These are phyloP conservation scores for Teunomyces tritomae DNA, from an alignment of 805 yeast species.

Conservation along the genomic window DNA sequence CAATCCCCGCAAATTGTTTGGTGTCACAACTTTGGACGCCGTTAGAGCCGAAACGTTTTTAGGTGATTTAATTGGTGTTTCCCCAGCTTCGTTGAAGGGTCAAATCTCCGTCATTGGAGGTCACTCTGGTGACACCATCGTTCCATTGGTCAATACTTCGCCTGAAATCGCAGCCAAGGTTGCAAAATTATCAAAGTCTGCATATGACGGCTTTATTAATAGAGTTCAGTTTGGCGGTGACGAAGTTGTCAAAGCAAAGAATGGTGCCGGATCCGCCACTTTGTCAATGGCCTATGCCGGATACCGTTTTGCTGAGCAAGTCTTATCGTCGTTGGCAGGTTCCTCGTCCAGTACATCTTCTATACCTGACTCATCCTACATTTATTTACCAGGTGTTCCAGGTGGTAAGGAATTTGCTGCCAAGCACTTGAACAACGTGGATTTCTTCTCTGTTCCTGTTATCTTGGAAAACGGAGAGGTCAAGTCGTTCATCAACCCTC, in stretches of 20 bases:
- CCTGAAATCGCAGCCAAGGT: slow-evolving; percentile 17
- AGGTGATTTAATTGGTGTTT: slow-evolving; percentile 32
- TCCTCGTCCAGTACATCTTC: slow-evolving; percentile 42
- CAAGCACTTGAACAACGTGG: slow-evolving; percentile 35
- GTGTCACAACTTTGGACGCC: slow-evolving; percentile 45
- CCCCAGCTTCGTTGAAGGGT: slow-evolving; percentile 35
- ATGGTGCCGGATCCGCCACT: slow-evolving; percentile 94
- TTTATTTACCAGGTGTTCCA: slow-evolving; percentile 53
- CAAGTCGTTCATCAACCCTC: slow-evolving; percentile 35
- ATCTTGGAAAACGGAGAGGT: slow-evolving; percentile 37
- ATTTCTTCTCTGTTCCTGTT: slow-evolving; percentile 50
- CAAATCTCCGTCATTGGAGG: slow-evolving; percentile 45
- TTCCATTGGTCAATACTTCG: slow-evolving; percentile 32
- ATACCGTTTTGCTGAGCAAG: slow-evolving; percentile 67
- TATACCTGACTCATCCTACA: slow-evolving; percentile 47
- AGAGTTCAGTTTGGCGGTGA: slow-evolving; percentile 75
- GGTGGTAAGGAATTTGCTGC: slow-evolving; percentile 45
- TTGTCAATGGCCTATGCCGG: slow-evolving; percentile 94
- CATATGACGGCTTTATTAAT: slow-evolving; percentile 29
- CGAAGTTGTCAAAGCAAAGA: slow-evolving; percentile 93
- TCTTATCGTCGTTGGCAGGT: slow-evolving; percentile 59
- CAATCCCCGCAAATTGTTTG: slow-evolving; percentile 44
- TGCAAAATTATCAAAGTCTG: slow-evolving; percentile 12
- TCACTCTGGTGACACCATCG: slow-evolving; percentile 47
- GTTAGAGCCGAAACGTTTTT: slow-evolving; percentile 48